These are phyloP conservation scores for Endoconidiophora polonica DNA, from an alignment of 2,329 filamentous ascomycete genomes.

Conservation along the genomic window DNA sequence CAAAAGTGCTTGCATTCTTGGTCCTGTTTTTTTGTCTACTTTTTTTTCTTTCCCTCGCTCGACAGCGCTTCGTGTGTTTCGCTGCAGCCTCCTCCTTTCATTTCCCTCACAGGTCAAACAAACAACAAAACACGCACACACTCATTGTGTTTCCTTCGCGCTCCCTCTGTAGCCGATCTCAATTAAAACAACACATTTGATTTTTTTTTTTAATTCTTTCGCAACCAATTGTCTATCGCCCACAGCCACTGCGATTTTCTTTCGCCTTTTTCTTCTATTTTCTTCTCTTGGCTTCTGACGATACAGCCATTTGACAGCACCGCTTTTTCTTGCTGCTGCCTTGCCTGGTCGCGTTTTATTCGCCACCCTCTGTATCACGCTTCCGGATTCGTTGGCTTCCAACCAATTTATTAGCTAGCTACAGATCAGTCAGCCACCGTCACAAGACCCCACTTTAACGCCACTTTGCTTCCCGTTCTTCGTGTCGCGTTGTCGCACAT, in stretches of 20 bases:
- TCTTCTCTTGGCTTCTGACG: background rate
- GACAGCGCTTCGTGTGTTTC: constrained; percentile 5
- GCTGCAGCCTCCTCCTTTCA: constrained; percentile 7
- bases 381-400: constrained; percentile 7
- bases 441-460: background rate
- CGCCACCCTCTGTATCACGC: constrained; percentile 8
- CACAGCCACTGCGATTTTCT: background rate
- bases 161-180: constrained; percentile 3
- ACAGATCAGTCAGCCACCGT: no score
- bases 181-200: background rate
- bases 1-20: constrained; percentile 4
- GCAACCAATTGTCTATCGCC: background rate
- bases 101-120: constrained; percentile 3
- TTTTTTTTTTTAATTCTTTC: constrained; percentile 3
- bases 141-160: background rate
- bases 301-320: background rate
- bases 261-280: background rate
- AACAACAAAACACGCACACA: background rate
- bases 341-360: constrained; percentile 10
- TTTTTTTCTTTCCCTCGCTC: background rate
- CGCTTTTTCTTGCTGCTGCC: constrained; percentile 3
- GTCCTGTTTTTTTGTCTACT: background rate
- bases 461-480: background rate
- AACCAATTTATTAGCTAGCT: background rate
- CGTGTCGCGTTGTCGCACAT: background rate